Evolutionary conservation across 2,329 filamentous ascomycete species (phyloP).

Genomic region (Sodiomyces alkalinus): DNA sequence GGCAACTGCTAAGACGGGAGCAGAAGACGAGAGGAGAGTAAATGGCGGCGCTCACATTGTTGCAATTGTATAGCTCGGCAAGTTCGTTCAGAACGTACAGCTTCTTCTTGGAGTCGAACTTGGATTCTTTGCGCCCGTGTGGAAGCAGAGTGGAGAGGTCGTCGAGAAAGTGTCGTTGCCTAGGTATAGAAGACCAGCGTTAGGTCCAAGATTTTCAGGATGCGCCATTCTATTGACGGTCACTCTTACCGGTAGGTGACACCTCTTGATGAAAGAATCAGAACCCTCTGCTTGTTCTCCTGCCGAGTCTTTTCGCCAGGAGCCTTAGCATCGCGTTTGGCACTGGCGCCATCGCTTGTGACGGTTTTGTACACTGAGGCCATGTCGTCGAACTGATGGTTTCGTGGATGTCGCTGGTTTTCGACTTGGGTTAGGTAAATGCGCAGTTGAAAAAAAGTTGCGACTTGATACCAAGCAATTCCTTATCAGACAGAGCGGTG

Average conservation of each 20-base stretch:
- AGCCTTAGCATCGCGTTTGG: slow-evolving; percentile 31
- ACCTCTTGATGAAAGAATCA: slow-evolving; percentile 84
- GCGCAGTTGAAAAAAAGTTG: too few relatives aligned
- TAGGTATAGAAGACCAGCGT: slow-evolving; percentile 17
- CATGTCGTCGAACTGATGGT: slow-evolving; percentile 29
- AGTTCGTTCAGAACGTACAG: slow-evolving; percentile 67
- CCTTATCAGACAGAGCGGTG: too few relatives aligned
- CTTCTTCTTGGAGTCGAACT: slow-evolving; percentile 92
- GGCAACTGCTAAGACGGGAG: too few relatives aligned
- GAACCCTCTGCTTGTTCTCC: slow-evolving; percentile 60
- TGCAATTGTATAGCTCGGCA: slow-evolving; percentile 67
- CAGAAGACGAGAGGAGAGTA: too few relatives aligned
- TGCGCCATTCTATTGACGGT: not conserved
- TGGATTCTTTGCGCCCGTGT: slow-evolving; percentile 85
- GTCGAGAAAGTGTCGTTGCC: slow-evolving; percentile 84
- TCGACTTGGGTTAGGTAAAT: too few relatives aligned
- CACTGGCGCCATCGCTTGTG: slow-evolving; percentile 1
- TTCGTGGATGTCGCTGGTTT: too few relatives aligned
- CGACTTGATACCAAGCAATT: too few relatives aligned
- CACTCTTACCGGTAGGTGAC: slow-evolving; percentile 63
- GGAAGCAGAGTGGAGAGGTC: slow-evolving; percentile 82
- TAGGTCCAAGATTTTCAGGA: not conserved
- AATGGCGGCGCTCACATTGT: slow-evolving; percentile 43
- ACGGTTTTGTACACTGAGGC: slow-evolving; percentile 63
- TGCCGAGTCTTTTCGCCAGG: slow-evolving; percentile 29